phyloP scores from a whole-genome alignment of 2,329 filamentous ascomycete species.

The Nothopassalora personata region DNA sequence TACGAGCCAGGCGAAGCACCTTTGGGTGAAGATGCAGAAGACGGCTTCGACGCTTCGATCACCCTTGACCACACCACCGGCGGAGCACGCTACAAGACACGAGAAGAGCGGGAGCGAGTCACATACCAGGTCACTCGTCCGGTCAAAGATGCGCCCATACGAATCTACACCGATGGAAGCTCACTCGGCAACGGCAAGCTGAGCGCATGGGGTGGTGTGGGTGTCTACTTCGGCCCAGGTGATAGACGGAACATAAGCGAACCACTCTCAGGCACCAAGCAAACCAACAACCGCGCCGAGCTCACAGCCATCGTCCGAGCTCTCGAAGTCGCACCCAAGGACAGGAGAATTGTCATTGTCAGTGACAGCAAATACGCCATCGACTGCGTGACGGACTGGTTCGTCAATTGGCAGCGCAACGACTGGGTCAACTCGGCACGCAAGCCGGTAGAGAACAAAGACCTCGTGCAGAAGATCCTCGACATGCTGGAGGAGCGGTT shows the following conservation, averaged over 20 bases:
- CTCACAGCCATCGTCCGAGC: constrained; percentile 81
- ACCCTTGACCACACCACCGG: constrained; percentile 51
- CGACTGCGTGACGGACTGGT: constrained; percentile 84
- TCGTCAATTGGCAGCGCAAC: constrained; percentile 66
- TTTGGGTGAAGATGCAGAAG: constrained; percentile 51
- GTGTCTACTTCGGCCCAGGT: constrained; percentile 59
- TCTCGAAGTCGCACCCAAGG: constrained; percentile 65
- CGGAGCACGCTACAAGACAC: constrained; percentile 51
- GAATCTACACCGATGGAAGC: constrained; percentile 61
- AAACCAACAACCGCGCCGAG: constrained; percentile 97
- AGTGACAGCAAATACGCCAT: constrained; percentile 92
- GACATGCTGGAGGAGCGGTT: constrained; percentile 59
- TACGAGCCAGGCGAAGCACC: constrained; percentile 52
- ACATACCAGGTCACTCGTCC: constrained; percentile 44
- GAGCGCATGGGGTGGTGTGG: constrained; percentile 55
- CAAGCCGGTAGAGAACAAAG: constrained; percentile 76
- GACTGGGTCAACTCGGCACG: constrained; percentile 69
- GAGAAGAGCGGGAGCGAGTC: constrained; percentile 42
- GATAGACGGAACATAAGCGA: constrained; percentile 63
- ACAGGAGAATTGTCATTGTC: constrained; percentile 67
- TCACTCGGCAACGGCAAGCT: constrained; percentile 53
- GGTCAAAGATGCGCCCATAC: constrained; percentile 42
- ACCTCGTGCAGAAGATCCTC: constrained; percentile 70
- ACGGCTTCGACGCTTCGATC: constrained; percentile 57
- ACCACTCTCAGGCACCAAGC: constrained; percentile 63